phyloP scores from a whole-genome alignment of 371 early-diverging fungal species.

The Mortierella sp. region DNA sequence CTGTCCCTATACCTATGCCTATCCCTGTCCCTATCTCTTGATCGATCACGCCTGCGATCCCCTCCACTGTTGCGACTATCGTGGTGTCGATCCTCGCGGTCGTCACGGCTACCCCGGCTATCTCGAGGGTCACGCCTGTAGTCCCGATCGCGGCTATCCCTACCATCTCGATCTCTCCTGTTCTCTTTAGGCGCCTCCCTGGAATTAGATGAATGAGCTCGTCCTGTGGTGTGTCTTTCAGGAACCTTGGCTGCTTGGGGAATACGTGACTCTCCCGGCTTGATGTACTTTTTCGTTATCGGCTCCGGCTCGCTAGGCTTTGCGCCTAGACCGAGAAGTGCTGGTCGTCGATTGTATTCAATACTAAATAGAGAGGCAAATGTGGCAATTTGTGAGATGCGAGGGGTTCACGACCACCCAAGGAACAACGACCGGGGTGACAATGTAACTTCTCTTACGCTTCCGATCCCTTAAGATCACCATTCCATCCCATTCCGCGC shows the following conservation, averaged over 20 bases:
- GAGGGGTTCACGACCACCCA: background rate
- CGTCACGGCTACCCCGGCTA: slow-evolving; percentile 1
- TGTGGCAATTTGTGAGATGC: slow-evolving; percentile 43
- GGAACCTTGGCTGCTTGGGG: slow-evolving; percentile 25
- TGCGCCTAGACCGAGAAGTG: slow-evolving; percentile 81
- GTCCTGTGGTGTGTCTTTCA: slow-evolving; percentile 16
- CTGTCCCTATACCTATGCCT: slow-evolving; percentile 8
- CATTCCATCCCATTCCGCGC: slow-evolving; percentile 93
- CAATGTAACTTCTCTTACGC: slow-evolving; percentile 23
- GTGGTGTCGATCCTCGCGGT: slow-evolving; percentile 4
- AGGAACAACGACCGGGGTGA: background rate
- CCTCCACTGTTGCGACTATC: slow-evolving; percentile 9
- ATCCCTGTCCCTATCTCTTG: slow-evolving; percentile 3
- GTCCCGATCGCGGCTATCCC: slow-evolving; percentile 6
- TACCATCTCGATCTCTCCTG: slow-evolving; percentile 1
- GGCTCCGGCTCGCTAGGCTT: slow-evolving; percentile 64
- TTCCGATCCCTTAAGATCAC: slow-evolving; percentile 56
- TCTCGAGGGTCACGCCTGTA: slow-evolving; percentile 11
- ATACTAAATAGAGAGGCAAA: slow-evolving; percentile 44
- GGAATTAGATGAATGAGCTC: slow-evolving; percentile 2
- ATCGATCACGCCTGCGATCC: no score
- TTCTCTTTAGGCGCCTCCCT: background rate
- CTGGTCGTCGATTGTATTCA: slow-evolving; percentile 69
- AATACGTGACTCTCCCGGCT: slow-evolving; percentile 41
- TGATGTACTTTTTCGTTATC: slow-evolving; percentile 43